Evolutionary conservation across 129 eudicot genomes (phyloP).

Genomic region (Flaveria sonorensis): DNA sequence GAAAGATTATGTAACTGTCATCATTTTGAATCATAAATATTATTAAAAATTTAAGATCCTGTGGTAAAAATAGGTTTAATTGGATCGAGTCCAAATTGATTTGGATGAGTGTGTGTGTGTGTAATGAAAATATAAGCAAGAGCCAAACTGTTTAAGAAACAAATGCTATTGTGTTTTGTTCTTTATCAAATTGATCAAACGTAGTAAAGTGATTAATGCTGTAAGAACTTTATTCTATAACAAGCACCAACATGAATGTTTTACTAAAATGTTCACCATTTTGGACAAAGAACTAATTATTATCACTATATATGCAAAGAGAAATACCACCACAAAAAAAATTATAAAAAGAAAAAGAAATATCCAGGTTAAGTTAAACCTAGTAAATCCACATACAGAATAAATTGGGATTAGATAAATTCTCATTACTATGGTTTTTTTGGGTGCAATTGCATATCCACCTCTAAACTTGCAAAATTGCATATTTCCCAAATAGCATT

Average conservation of each 20-base stretch:
- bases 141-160: neutral
- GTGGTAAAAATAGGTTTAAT: neutral
- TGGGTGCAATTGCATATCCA: neutral
- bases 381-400: neutral
- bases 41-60: neutral
- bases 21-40: constrained; percentile 1
- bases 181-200: neutral
- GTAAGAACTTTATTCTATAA: neutral
- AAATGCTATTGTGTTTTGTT: neutral
- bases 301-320: neutral
- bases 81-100: neutral
- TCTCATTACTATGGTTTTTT: neutral
- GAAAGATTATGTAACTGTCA: constrained; percentile 29
- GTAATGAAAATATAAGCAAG: neutral
- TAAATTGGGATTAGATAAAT: constrained; percentile 1
- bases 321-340: neutral
- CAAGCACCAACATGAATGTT: constrained; percentile 1
- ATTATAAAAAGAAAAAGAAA: neutral
- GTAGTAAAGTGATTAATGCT: neutral
- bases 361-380: constrained; percentile 12
- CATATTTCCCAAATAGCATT: no score
- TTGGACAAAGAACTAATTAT: no score
- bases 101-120: neutral
- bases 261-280: neutral
- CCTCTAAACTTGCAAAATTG: no score